Percentiles rank a stretch among this genome's conserved stretches.
phyloP scores from a whole-genome alignment of 768 basidiomycete species.

The Sarcodon aspratus region DNA sequence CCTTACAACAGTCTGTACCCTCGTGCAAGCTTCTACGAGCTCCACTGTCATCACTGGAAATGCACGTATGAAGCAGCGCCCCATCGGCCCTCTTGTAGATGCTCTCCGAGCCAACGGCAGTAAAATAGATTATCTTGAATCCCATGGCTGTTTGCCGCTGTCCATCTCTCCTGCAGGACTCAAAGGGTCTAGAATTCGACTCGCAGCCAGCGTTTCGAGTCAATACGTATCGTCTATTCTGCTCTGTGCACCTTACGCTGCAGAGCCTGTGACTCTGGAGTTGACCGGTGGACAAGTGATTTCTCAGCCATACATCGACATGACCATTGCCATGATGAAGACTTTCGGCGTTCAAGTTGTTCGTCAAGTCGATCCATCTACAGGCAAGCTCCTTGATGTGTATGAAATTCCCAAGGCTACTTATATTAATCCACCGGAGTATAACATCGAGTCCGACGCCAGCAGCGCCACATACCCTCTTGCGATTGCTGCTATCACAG shows the following conservation, averaged over 20 bases:
- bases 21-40: conserved; percentile 46
- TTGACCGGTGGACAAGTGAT: conserved; percentile 92
- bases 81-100: conserved; percentile 89
- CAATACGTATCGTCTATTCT: conserved; percentile 98
- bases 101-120: conserved; percentile 79
- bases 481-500: conserved; percentile 94
- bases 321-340: conserved; percentile 98
- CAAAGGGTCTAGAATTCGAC: conserved; percentile 68
- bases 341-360: conserved; percentile 76
- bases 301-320: conserved; percentile 98
- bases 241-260: conserved; percentile 91
- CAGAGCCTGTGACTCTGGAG: conserved; percentile 74
- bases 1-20: conserved; percentile 90
- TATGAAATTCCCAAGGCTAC: conserved; percentile 79
- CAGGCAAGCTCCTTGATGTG: conserved; percentile 58
- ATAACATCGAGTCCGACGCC: conserved; percentile 93
- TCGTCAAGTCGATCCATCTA: conserved; percentile 46
- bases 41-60: conserved; percentile 90
- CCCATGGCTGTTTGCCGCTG: conserved; percentile 78
- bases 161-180: conserved; percentile 78
- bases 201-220: conserved; percentile 90
- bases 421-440: conserved; percentile 70
- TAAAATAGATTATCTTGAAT: conserved; percentile 67
- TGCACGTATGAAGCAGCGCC: conserved; percentile 97
- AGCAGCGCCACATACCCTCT: conserved; percentile 95